Conservation (phyloP, 2,329 filamentous ascomycete species). For the Colletotrichum endophyticum region DNA sequence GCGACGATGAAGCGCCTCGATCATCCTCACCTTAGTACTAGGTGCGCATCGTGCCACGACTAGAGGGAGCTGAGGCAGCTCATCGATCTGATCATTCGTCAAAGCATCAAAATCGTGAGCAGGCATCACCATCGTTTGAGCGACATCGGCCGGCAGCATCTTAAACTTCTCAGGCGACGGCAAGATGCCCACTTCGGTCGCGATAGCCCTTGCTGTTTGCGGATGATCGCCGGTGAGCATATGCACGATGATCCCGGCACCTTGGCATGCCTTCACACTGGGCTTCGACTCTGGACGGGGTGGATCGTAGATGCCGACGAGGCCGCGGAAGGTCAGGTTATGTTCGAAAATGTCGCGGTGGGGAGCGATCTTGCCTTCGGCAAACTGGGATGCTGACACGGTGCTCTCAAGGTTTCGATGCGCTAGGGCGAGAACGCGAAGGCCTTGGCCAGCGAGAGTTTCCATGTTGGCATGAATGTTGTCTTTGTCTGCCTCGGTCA, state of each 20-base stretch:
- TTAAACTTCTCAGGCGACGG: constrained; percentile 49
- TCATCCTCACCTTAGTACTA: constrained; percentile 76
- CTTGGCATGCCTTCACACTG: constrained; percentile 61
- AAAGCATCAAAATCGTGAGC: constrained; percentile 68
- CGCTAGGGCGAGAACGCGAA: constrained; percentile 74
- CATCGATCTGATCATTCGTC: constrained; percentile 67
- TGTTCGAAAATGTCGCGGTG: constrained; percentile 64
- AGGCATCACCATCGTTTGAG: constrained; percentile 68
- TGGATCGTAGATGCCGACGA: constrained; percentile 75
- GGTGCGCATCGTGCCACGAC: constrained; percentile 75
- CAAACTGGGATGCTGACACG: constrained; percentile 45
- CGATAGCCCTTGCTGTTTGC: constrained; percentile 69
- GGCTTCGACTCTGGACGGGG: constrained; percentile 70
- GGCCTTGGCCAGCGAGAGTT: constrained; percentile 66
- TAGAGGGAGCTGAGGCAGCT: constrained; percentile 67
- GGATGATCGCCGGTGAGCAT: constrained; percentile 76
- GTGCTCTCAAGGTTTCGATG: constrained; percentile 43
- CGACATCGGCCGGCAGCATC: constrained; percentile 55
- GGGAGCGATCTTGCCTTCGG: constrained; percentile 31
- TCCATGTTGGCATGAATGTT: constrained; percentile 73
- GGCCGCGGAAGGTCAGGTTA: constrained; percentile 69
- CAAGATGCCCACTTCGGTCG: constrained; percentile 67
- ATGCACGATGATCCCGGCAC: constrained; percentile 68
- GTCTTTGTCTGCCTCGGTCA: constrained; percentile 58
- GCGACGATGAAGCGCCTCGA: constrained; percentile 72